Base-by-base conservation (phyloP, 441 rosid genomes). In the Eruca vesicaria region DNA sequence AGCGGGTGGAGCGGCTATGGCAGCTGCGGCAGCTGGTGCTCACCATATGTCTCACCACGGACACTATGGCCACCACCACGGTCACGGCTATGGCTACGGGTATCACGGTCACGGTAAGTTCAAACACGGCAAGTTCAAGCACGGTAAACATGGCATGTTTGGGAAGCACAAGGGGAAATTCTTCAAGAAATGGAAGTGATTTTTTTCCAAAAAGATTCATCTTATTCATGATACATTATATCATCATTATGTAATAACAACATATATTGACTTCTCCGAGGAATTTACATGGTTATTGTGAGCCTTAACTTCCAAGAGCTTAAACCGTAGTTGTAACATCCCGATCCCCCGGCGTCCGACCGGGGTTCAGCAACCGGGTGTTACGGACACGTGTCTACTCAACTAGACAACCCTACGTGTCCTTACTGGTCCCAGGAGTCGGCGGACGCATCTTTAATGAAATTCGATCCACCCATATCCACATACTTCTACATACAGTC, bases 71-170 rank as follows among this genome's bases (percentile, higher is more conserved):
- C 72, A 84, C 23, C 87, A 77, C 32, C 75, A 70, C 3, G 79
- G 79, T 57, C 81, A 72, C 26, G 78, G 78, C 16, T 63, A 41
- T 56, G 72, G 80, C 67, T 64, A 76, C 2, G 80, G 80, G 58
- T 19, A 52, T 56, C 74, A 72, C 0, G 90, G 84, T 18, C 92
- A 81, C 14, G 96, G 93, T 9, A 86, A 86, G 81, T 91, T 79
- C 75, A 84, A 84, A 79, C 92, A 81, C 15, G 96, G 97, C 0
- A 91, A 86, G 72, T 92, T 86, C 69, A 89, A 89, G 85, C 98
- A 91, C 2, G 94, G 96, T 11, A 88, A 84, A 80, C 90, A 85
- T 9, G 92, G 97, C 23, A 78, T 64, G 88, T 86, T 85, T 48
- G 96, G 97, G 41, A 87, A 75, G 82, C 92, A 89, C 81, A 91